A percentile compares a stretch with the other conserved stretches of the same genome.
phyloP scores from a whole-genome alignment of 2,329 filamentous ascomycete genomes.

The Diaporthe humulicola region DNA sequence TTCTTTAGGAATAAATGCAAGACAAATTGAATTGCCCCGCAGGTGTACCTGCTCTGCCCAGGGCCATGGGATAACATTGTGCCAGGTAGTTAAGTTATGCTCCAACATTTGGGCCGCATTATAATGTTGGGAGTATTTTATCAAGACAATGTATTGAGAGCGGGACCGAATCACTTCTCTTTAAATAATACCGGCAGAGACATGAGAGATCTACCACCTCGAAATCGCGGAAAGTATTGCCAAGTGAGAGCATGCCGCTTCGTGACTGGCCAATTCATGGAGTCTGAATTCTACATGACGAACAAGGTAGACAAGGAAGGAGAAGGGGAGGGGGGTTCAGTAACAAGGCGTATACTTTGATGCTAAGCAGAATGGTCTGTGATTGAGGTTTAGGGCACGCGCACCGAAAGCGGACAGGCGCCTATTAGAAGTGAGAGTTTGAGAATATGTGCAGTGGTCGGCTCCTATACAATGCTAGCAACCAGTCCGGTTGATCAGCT shows the following conservation, averaged over 20 bases:
- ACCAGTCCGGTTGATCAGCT: no score
- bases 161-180: background rate
- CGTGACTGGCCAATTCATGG: background rate
- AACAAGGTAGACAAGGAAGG: background rate
- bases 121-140: background rate
- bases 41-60: no score
- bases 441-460: no score
- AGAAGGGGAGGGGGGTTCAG: no score
- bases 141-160: background rate
- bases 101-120: background rate
- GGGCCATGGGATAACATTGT: background rate
- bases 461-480: no score
- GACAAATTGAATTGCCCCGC: background rate
- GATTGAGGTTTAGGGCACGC: background rate
- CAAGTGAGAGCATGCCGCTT: background rate
- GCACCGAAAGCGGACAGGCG: no score
- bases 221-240: background rate
- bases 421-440: no score
- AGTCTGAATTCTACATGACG: no score
- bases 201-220: background rate
- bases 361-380: no score
- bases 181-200: background rate
- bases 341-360: background rate
- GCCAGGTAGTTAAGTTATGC: background rate
- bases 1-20: background rate